Base-by-base conservation (phyloP, 805 yeast genomes). In the Lipomyces yamanashiensis region DNA sequence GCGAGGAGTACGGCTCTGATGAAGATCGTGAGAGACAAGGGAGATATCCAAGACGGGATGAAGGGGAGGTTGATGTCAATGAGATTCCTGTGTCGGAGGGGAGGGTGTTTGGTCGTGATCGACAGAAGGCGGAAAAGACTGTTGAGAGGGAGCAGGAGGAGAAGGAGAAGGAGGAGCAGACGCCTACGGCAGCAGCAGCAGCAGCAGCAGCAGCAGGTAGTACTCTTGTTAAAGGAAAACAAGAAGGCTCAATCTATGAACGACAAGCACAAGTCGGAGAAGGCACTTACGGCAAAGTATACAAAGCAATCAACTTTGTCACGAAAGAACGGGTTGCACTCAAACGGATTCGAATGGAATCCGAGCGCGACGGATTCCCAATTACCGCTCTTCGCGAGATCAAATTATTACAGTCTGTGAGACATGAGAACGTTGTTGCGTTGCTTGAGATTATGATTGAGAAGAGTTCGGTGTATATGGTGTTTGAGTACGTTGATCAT, bases 271-370 rank as follows among this genome's bases (percentile, higher is more conserved):
- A 95, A 73, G 98, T 95, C 5, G 99, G 99, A n/a, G 98, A 95
- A 76, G 99, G 99, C 9, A 95, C 98, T 0, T 95, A 95, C 75
- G 99, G 99, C 19, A 92, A 90, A 74, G 99, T 95, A 21, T 92
- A 89, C 78, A 91, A 92, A 73, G 97, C 97, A 0, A 80, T 79
- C 54, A 92, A 95, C 74, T 77, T 77, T 15, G 78, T 84, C 5
- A 90, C 97, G 0, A 81, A 84, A 1, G 85, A 84, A 62, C 78
- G 82, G 68, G 95, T 92, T n/a, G 99, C 99, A 0, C 79, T 95
- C 72, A 95, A 95, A 74, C 83, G 87, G 69, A 79, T 95, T 51
- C 77, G 98, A 65, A 81, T 95, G 71, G 98, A 95, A 73, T 77
- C 85, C 7, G 98, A 93, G 74, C 81, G 91, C 54, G 99, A 95